Conservation (phyloP, 208 protist genomes). For the Leishmania major region DNA sequence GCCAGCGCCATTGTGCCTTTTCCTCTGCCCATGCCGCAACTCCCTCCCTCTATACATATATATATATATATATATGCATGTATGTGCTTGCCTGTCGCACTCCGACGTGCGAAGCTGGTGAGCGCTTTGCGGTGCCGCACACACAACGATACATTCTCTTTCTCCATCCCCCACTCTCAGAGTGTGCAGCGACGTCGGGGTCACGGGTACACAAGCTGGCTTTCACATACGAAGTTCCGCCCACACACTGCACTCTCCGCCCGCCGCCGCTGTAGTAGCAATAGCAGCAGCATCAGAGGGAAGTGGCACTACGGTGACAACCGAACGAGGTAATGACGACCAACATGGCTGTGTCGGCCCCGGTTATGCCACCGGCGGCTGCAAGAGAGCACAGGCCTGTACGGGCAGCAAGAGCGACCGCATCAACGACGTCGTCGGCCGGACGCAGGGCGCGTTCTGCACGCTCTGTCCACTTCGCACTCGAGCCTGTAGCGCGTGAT, state of each 20-base stretch:
- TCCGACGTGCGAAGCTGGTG: too few species aligned
- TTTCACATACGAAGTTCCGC: not conserved
- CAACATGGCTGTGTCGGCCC: not conserved
- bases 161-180: not conserved
- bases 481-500: conserved; percentile 27
- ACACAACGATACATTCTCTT: not conserved
- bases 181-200: too few species aligned
- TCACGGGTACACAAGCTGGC: not conserved
- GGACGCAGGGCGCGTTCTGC: not conserved
- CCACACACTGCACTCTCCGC: not conserved
- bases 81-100: not conserved
- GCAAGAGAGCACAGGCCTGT: not conserved
- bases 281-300: not conserved
- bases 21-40: not conserved
- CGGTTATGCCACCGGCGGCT: not conserved
- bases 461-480: conserved; percentile 25
- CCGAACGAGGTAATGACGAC: not conserved
- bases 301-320: not conserved
- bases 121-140: too few species aligned
- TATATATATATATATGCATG: too few species aligned
- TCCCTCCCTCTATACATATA: not conserved
- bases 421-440: not conserved
- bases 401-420: not conserved
- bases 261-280: not conserved
- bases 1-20: not conserved